Conservation (phyloP, 192 early-diverging fungal genomes). For the Paraglomus occultum region DNA sequence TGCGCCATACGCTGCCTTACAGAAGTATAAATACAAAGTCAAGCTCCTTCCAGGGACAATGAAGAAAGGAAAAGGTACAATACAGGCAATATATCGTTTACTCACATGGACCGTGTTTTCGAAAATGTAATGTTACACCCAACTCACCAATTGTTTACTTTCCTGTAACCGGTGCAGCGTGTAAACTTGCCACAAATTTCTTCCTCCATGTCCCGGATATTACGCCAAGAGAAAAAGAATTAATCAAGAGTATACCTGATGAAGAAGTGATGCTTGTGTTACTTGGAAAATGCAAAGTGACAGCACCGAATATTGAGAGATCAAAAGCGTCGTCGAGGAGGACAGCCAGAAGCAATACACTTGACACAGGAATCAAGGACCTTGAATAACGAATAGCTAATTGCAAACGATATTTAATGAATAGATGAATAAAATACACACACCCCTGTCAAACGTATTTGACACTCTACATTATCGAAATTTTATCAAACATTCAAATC, state of each 20-base stretch:
- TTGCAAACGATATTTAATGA: no score
- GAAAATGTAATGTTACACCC: neutral
- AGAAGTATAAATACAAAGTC: conserved; percentile 91
- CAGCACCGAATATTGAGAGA: conserved; percentile 71
- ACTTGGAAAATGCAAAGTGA: conserved; percentile 86
- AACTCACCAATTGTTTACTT: neutral
- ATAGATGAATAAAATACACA: no score
- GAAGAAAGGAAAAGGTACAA: conserved; percentile 86
- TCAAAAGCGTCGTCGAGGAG: conserved; percentile 56
- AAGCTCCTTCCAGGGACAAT: conserved; percentile 87
- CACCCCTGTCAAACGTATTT: no score
- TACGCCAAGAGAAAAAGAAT: conserved; percentile 63
- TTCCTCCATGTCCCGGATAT: conserved; percentile 36
- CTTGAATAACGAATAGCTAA: no score
- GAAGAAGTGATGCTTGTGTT: conserved; percentile 77
- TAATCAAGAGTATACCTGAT: conserved; percentile 84
- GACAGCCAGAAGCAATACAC: conserved; percentile 17
- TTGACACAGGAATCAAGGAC: conserved; percentile 30
- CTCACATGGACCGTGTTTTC: neutral
- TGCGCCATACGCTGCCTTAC: conserved; percentile 84
- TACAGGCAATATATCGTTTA: conserved; percentile 41
- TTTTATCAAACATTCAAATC: no score
- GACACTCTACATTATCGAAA: no score
- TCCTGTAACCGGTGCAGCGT: conserved; percentile 28
- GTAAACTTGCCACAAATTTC: conserved; percentile 43